phyloP scores from a whole-genome alignment of 495 filamentous ascomycete genomes.

The Glonium stellatum region DNA sequence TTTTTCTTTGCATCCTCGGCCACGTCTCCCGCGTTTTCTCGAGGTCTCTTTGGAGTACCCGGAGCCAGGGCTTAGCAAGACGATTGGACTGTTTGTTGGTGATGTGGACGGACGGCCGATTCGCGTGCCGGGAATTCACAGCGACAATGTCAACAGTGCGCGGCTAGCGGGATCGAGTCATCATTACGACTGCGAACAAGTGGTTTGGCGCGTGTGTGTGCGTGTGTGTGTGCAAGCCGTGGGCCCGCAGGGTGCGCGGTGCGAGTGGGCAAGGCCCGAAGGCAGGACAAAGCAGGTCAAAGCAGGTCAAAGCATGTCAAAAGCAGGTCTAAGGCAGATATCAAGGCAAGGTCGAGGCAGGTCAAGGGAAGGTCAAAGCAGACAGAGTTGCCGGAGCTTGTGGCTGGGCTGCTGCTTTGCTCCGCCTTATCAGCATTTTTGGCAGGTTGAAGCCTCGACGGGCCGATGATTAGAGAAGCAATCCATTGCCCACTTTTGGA shows the following conservation, averaged over 20 bases:
- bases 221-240: no score
- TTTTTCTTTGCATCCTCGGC: no score
- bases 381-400: no score
- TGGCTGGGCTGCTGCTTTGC: background rate
- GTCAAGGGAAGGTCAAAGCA: background rate
- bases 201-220: conserved; percentile 26
- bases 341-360: no score
- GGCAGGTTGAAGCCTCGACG: conserved; percentile 6
- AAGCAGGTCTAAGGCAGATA: no score
- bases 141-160: conserved; percentile 9
- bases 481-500: no score
- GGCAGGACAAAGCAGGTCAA: no score
- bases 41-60: background rate
- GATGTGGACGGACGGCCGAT: background rate
- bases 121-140: background rate
- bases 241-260: no score
- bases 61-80: background rate
- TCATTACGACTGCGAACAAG: conserved; percentile 13
- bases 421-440: background rate
- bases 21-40: conserved; percentile 22
- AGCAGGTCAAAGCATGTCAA: no score
- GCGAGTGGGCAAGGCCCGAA: no score
- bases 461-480: conserved; percentile 16
- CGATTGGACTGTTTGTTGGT: background rate
- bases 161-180: conserved; percentile 28